phyloP scores from a whole-genome alignment of 768 basidiomycete genomes.

The Tricholoma saponaceum region DNA sequence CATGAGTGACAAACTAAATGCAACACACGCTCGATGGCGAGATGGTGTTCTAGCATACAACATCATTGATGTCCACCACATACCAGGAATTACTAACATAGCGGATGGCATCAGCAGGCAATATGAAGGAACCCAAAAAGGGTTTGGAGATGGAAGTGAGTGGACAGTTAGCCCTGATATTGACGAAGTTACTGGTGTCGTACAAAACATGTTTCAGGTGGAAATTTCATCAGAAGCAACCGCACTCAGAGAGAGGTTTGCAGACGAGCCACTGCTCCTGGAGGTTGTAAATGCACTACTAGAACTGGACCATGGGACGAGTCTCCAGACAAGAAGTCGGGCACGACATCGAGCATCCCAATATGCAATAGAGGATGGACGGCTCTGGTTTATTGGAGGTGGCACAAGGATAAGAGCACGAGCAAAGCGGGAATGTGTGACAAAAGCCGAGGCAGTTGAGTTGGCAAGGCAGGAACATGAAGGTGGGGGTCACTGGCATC shows the following conservation, averaged over 20 bases:
- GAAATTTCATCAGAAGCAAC: not conserved
- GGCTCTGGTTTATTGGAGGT: conserved; percentile 10
- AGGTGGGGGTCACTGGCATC: not conserved
- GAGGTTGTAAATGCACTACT: conserved; percentile 15
- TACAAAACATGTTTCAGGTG: conserved; percentile 6
- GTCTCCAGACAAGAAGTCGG: not conserved
- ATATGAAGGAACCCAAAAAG: conserved; percentile 11
- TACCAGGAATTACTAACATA: conserved; percentile 15
- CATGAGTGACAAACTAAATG: conserved; percentile 14
- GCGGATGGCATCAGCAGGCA: conserved; percentile 27
- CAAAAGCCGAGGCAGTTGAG: not conserved
- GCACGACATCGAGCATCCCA: conserved; percentile 2
- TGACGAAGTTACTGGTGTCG: conserved; percentile 14
- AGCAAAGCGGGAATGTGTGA: conserved; percentile 3
- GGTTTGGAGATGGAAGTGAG: conserved; percentile 21
- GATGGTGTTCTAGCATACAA: conserved; percentile 21
- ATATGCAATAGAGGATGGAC: conserved; percentile 9
- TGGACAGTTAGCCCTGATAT: conserved; percentile 29
- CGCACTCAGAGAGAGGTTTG: conserved; percentile 14
- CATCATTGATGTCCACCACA: conserved; percentile 21
- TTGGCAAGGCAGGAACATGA: not conserved
- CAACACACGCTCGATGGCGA: conserved; percentile 23
- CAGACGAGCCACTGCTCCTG: conserved; percentile 17
- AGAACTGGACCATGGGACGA: not conserved
- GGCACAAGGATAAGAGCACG: not conserved